Percentiles rank a stretch among this genome's conserved stretches.
Evolutionary conservation across 768 basidiomycete genomes (phyloP).

Genomic region (Crepidotus variabilis): DNA sequence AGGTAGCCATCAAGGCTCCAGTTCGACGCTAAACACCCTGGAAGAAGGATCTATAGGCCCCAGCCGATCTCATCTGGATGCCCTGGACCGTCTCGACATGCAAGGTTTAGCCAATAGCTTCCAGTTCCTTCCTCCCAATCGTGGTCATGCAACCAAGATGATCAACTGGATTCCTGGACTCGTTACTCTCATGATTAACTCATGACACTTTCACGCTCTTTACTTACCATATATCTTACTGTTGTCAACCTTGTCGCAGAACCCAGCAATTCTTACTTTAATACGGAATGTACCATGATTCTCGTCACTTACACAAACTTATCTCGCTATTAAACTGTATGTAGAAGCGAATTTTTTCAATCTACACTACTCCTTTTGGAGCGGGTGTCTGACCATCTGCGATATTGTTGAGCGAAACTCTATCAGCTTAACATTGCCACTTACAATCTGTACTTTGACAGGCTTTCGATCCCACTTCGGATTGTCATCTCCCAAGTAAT

Average conservation of each 20-base stretch:
- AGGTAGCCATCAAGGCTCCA: constrained; percentile 46
- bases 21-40: constrained; percentile 60
- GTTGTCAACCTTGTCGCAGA: too few species aligned
- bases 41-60: constrained; percentile 52
- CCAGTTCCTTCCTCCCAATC: constrained; percentile 58
- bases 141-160: constrained; percentile 57
- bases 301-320: background rate
- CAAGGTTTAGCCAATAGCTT: constrained; percentile 70
- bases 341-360: too few species aligned
- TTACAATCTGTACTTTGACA: background rate
- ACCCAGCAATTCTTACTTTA: background rate
- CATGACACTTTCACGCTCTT: constrained; percentile 6
- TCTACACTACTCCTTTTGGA: too few species aligned
- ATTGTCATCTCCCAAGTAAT: constrained; percentile 3
- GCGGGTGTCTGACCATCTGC: background rate
- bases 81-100: constrained; percentile 72
- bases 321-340: background rate
- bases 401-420: background rate
- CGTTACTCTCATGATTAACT: constrained; percentile 30
- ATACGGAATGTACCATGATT: background rate
- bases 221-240: background rate
- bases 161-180: constrained; percentile 69
- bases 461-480: background rate
- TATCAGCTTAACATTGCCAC: background rate
- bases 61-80: constrained; percentile 49